These are phyloP conservation scores for Cyclostephanos tholiformis DNA, from an alignment of 108 stramenopile genomes.

Conservation along the genomic window DNA sequence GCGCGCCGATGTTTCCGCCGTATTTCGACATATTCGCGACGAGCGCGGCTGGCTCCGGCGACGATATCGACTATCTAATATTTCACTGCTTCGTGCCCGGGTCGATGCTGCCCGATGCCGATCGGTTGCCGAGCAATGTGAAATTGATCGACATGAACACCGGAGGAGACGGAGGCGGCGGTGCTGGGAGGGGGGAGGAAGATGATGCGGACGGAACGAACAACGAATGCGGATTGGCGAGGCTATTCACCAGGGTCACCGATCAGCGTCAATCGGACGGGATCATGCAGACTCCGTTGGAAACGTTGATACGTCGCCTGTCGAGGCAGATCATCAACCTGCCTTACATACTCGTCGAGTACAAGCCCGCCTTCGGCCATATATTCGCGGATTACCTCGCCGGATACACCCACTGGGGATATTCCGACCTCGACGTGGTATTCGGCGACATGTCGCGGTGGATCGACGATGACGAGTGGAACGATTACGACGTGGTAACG, in stretches of 20 bases:
- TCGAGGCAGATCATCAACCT: no score
- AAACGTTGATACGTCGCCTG: no score
- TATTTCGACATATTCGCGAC: slow-evolving; percentile 83
- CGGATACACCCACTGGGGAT: slow-evolving; percentile 92
- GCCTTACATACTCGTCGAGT: slow-evolving; percentile 93
- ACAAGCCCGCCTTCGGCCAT: slow-evolving; percentile 93
- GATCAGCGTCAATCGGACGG: no score
- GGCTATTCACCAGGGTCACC: no score
- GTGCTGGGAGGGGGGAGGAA: slow-evolving; percentile 11
- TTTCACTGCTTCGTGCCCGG: slow-evolving; percentile 79
- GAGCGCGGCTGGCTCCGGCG: slow-evolving; percentile 71
- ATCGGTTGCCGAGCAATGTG: slow-evolving; percentile 61
- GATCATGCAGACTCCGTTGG: no score
- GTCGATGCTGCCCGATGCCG: slow-evolving; percentile 26
- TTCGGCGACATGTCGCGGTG: slow-evolving; percentile 89
- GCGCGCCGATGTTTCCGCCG: slow-evolving; percentile 69
- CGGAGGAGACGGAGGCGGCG: slow-evolving; percentile 18
- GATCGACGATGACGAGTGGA: slow-evolving; percentile 82
- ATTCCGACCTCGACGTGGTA: slow-evolving; percentile 91
- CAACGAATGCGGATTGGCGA: no score
- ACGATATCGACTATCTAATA: slow-evolving; percentile 79
- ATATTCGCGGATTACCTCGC: slow-evolving; percentile 79
- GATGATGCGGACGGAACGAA: slow-evolving; percentile 58
- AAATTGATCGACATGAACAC: slow-evolving; percentile 65
- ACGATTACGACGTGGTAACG: slow-evolving; percentile 87